Percentiles rank a stretch among this genome's conserved stretches.
These are phyloP conservation scores for Wallacemonas rigidus DNA, from an alignment of 208 protist species.

Conservation along the genomic window DNA sequence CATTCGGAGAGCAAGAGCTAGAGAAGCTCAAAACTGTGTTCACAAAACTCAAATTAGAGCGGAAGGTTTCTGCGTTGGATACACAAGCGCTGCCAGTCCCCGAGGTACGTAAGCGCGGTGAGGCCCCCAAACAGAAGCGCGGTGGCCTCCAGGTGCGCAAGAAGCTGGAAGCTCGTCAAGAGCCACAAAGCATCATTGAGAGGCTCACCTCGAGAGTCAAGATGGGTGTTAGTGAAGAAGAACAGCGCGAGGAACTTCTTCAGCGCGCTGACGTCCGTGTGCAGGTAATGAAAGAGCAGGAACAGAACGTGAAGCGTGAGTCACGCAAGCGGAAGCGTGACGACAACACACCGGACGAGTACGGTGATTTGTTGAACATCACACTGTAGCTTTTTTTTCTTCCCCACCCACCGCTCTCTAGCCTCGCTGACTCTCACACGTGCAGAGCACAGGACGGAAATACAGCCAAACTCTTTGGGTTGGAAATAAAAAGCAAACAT, in stretches of 20 bases:
- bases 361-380: constrained; percentile 77
- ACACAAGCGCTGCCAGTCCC: constrained; percentile 82
- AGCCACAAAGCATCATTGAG: constrained; percentile 58
- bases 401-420: neutral
- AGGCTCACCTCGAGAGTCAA: constrained; percentile 66
- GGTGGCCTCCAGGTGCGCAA: constrained; percentile 61
- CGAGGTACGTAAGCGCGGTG: constrained; percentile 55
- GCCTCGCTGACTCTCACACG: no score
- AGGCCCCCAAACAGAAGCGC: constrained; percentile 52
- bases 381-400: constrained; percentile 26
- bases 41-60: constrained; percentile 50
- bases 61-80: constrained; percentile 70
- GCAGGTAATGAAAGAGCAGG: constrained; percentile 53
- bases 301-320: constrained; percentile 45
- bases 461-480: no score
- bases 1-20: constrained; percentile 47
- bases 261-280: constrained; percentile 67
- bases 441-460: no score
- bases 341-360: constrained; percentile 50
- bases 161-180: constrained; percentile 59
- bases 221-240: constrained; percentile 87
- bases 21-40: constrained; percentile 58
- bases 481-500: no score
- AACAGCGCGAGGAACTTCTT: constrained; percentile 68
- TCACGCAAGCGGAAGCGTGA: constrained; percentile 49